Evolutionary conservation across 2,329 filamentous ascomycete genomes (phyloP).

Genomic region (Chaetomiaceae sp.): DNA sequence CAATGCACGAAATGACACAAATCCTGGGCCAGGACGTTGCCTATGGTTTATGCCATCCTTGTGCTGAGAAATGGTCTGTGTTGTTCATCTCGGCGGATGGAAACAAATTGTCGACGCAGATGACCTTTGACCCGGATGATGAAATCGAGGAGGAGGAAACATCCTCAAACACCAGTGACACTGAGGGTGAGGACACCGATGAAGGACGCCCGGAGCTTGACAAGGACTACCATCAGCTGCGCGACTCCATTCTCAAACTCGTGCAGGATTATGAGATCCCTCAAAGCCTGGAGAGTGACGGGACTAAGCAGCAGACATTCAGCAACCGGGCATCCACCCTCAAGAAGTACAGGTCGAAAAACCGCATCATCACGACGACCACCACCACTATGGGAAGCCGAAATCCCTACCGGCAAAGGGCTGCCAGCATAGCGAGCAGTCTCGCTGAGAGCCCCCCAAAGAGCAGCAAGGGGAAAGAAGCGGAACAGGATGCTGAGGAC

Average conservation of each 20-base stretch:
- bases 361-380: slow-evolving; percentile 51
- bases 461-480: slow-evolving; percentile 29
- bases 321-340: slow-evolving; percentile 64
- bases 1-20: slow-evolving; percentile 66
- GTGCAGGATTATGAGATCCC: slow-evolving; percentile 80
- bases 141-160: slow-evolving; percentile 59
- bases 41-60: slow-evolving; percentile 69
- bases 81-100: slow-evolving; percentile 74
- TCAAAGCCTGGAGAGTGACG: slow-evolving; percentile 56
- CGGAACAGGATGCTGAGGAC: slow-evolving; percentile 31
- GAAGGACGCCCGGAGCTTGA: slow-evolving; percentile 60
- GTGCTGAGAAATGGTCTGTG: slow-evolving; percentile 77
- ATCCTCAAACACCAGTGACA: slow-evolving; percentile 52
- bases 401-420: slow-evolving; percentile 49
- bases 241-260: slow-evolving; percentile 73
- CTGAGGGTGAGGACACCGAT: slow-evolving; percentile 55
- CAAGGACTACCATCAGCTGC: slow-evolving; percentile 75
- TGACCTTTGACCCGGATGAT: slow-evolving; percentile 66
- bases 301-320: slow-evolving; percentile 54
- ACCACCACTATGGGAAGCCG: slow-evolving; percentile 52
- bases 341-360: slow-evolving; percentile 57
- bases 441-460: slow-evolving; percentile 26
- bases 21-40: slow-evolving; percentile 59
- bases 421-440: slow-evolving; percentile 28
- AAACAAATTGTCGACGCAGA: slow-evolving; percentile 61